Base-by-base conservation (phyloP, 2,329 filamentous ascomycete genomes). In the Ceratocystis diversiconidia region DNA sequence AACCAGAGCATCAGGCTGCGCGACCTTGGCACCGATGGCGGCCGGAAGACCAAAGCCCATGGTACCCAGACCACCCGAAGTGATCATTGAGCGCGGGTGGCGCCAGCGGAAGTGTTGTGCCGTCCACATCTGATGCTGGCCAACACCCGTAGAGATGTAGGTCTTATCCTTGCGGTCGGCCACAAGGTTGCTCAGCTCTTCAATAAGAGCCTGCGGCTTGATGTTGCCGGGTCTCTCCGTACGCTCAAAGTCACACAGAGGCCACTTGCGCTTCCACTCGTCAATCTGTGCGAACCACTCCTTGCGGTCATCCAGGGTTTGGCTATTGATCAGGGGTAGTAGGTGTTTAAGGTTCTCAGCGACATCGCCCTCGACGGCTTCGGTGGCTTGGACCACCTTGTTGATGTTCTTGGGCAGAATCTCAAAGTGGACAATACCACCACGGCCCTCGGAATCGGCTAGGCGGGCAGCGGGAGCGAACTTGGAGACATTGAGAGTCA, bases 361-460 rank as follows among this genome's bases (percentile, higher is more conserved):
- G 36, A 96, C 90, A 73, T 97, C 92, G 67, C 94, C 94, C 77
- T 96, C 92, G 19, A 97, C 87, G 59, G 94, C 92, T 78, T 96
- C 91, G 52, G 89, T 96, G 6, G 92, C 92, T 77, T 97, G 90
- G 15, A 99, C 88, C 52, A 97, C 92, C 83, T 97, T 99, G 85
- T 97, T 97, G 79, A 97, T 97, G 80, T 99, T 97, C 86, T 99
- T 99, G 71, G 94, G 92, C 87, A 97, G 88, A 72, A 99, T 92
- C 75, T 97, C 92, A 72, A 97, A 97, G 76, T 99, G 92, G 17
- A 97, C 84, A 72, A 99, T 97, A 72, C 94, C 94, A 71, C 94
- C 94, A 69, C 91, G 88, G 64, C 86, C 86, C 78, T 96, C 89
- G 10, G 83, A 80, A 3, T 90, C 92, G 0, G 94, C 94, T 15